Evolutionary conservation across 352 stramenopile species (phyloP), one percentile per base, ranked within the genome.

Genomic region (Pythium aristosporum): DNA sequence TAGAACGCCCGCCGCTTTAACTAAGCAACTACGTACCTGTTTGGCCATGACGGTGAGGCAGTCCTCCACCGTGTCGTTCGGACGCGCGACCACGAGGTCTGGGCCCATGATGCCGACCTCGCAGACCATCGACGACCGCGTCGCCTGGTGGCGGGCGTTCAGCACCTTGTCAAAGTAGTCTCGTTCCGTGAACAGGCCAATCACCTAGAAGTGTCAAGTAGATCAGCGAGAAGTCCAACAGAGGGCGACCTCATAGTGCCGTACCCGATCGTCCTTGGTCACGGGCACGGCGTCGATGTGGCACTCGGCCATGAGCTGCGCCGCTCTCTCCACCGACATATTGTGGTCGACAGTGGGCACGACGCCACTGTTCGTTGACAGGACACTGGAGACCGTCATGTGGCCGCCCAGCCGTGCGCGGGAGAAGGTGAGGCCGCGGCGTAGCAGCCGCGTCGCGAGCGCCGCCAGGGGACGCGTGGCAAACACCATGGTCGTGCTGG

Each of bases 151-250:
- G 16, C n/a, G 53, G 15, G 30, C 43, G 41, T 72, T 81, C 18
- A 79, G 62, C 18, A 79, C 74, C 54, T 79, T 79, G 43, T 79
- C 66, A 50, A 82, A 73, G 63, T 82, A 82, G 57, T 82, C 74
- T 15, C 63, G 71, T 57, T 79, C 74, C 16, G 74, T 77, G 54
- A 82, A 77, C 50, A 82, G 12, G 5, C 74, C 74, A 18, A 82
- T 63, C 42, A 79, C 69, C 69, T 77, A 48, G 42, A 48, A 20
- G 44, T 28, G 50, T 39, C 18, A 42, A 21, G 13, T 11, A 25
- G 0, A 20, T 15, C 18, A 18, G 49, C 18, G 18, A 1, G 12
- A 54, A 54, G 47, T 20, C 10, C 9, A 54, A 20, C 47, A 21
- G 47, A 39, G 15, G 4, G 2, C 8, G 23, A 21, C 16, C 44